phyloP scores from a whole-genome alignment of 2,329 filamentous ascomycete species.

The Diaporthe sp. region DNA sequence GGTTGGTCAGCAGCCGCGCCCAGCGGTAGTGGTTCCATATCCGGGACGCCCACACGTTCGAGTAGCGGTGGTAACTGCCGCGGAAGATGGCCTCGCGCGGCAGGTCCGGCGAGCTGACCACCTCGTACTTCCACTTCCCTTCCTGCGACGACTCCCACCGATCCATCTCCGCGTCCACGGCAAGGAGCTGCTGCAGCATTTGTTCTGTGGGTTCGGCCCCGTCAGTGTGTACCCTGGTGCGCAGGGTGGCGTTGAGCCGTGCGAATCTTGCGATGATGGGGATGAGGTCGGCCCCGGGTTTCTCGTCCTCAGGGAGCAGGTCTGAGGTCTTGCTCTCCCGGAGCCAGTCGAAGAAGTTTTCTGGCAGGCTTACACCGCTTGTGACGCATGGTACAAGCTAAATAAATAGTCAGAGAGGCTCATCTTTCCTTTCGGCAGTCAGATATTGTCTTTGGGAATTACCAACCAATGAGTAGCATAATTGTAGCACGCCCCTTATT shows the following conservation, averaged over 20 bases:
- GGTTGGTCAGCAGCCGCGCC: conserved; percentile 66
- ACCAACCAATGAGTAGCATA: conserved; percentile 69
- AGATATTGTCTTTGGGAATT: conserved; percentile 39
- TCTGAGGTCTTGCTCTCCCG: conserved; percentile 34
- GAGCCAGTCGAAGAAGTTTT: conserved; percentile 59
- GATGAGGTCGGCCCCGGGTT: conserved; percentile 57
- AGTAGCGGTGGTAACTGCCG: conserved; percentile 68
- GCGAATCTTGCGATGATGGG: conserved; percentile 57
- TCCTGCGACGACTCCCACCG: conserved; percentile 54
- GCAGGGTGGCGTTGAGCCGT: conserved; percentile 54
- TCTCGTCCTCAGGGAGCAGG: conserved; percentile 54
- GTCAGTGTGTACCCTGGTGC: conserved; percentile 54
- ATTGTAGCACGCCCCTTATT: conserved; percentile 66
- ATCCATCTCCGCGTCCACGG: conserved; percentile 56
- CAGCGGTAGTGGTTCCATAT: conserved; percentile 74
- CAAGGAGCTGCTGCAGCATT: conserved; percentile 56
- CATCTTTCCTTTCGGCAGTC: conserved; percentile 2
- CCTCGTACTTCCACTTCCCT: conserved; percentile 55
- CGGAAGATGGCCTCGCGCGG: conserved; percentile 63
- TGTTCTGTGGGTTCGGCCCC: conserved; percentile 51
- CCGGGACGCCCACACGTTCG: conserved; percentile 65
- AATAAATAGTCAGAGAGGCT: conserved; percentile 13
- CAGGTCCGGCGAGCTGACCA: conserved; percentile 50
- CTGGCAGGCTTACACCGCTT: conserved; percentile 56
- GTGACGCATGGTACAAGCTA: conserved; percentile 63